Conservation (phyloP, 2,329 filamentous ascomycete species). For the Colletotrichum cuscutae region DNA sequence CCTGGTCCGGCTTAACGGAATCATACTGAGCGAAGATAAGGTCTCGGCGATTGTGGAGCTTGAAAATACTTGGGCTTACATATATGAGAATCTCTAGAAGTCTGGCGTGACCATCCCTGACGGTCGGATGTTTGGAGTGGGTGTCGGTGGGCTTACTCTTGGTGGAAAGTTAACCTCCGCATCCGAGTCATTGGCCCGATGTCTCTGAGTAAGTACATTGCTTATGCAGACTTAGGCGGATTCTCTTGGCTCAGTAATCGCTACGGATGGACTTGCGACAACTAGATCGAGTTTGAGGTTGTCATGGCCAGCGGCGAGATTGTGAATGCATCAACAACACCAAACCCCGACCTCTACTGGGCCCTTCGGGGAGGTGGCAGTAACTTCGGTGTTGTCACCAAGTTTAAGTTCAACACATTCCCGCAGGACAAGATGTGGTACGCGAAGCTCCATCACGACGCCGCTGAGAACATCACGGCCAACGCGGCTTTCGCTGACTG, state of each 20-base stretch:
- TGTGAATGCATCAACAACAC: slow-evolving; percentile 45
- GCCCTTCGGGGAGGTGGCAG: slow-evolving; percentile 57
- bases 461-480: background rate
- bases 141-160: slow-evolving; percentile 52
- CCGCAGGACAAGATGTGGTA: slow-evolving; percentile 32
- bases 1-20: slow-evolving; percentile 46
- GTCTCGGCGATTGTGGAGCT: slow-evolving; percentile 47
- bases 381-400: slow-evolving; percentile 51
- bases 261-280: slow-evolving; percentile 53
- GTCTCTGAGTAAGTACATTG: background rate
- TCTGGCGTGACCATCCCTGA: slow-evolving; percentile 48
- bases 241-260: slow-evolving; percentile 53
- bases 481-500: background rate
- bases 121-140: slow-evolving; percentile 50
- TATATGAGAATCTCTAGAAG: slow-evolving; percentile 48
- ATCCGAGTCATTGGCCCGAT: too few relatives aligned
- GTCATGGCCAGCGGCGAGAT: slow-evolving; percentile 52
- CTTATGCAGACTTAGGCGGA: slow-evolving; percentile 44
- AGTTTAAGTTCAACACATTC: slow-evolving; percentile 37
- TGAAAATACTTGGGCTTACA: slow-evolving; percentile 51
- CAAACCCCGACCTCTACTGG: slow-evolving; percentile 53
- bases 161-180: slow-evolving; percentile 39
- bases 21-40: slow-evolving; percentile 44
- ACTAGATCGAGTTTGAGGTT: slow-evolving; percentile 49
- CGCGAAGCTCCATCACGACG: background rate